These are phyloP conservation scores for Fusarium domesticum DNA, from an alignment of 2,329 filamentous ascomycete species.

Conservation along the genomic window DNA sequence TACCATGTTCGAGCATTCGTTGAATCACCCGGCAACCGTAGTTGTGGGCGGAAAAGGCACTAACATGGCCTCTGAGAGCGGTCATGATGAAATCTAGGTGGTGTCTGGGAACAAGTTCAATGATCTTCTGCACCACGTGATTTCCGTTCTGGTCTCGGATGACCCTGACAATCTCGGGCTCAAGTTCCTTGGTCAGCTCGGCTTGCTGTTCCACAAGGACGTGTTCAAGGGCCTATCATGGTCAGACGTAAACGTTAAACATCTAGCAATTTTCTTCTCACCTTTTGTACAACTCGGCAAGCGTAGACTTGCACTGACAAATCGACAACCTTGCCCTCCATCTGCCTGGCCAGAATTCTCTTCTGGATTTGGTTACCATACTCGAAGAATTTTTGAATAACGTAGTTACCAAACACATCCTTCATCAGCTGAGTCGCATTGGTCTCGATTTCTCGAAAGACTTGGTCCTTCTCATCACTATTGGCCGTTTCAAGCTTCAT, in stretches of 20 bases:
- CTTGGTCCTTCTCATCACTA: constrained; percentile 89
- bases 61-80: constrained; percentile 72
- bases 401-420: constrained; percentile 97
- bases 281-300: constrained; percentile 94
- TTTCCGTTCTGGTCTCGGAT: constrained; percentile 90
- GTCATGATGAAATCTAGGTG: constrained; percentile 84
- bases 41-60: constrained; percentile 69
- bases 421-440: constrained; percentile 89
- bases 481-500: constrained; percentile 88
- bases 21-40: constrained; percentile 95
- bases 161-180: constrained; percentile 70
- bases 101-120: constrained; percentile 72
- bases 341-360: constrained; percentile 76
- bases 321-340: constrained; percentile 79
- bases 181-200: constrained; percentile 77
- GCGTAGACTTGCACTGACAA: constrained; percentile 88
- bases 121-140: constrained; percentile 92
- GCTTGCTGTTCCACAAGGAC: constrained; percentile 90
- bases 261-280: constrained; percentile 40
- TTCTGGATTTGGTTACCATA: constrained; percentile 94
- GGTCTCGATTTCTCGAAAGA: constrained; percentile 82
- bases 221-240: constrained; percentile 74
- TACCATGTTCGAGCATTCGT: constrained; percentile 80
- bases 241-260: constrained; percentile 26
- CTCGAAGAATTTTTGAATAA: constrained; percentile 96